Evolutionary conservation across 2,329 filamentous ascomycete species (phyloP), one percentile per base, ranked within the genome.

Genomic region (Ophiostoma sp.): DNA sequence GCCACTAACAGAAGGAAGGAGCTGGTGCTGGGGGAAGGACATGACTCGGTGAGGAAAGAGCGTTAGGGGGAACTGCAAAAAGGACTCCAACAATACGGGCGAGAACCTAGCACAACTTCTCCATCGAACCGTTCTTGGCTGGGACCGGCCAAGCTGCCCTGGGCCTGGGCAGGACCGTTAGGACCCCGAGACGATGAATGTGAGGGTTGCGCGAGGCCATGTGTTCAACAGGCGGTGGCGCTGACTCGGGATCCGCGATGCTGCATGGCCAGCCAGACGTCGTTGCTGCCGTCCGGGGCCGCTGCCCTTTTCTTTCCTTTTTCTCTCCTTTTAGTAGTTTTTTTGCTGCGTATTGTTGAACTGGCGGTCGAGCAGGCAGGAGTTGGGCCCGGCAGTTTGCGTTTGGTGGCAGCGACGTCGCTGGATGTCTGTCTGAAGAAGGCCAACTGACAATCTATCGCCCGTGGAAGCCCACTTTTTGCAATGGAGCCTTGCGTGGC

Each of bases 11-110:
- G 17, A 17, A 48, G n/a, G 42, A 48, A 55, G 57, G 48, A 52
- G 25, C 55, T 17, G 25, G 42, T 42, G 33, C 15, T 45, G 59
- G 28, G 19, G 28, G 42, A 55, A 19, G 45, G 59, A 25, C 17
- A 19, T 6, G 48, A 5, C 70, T 72, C 70, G 73, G 73, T 72
- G 68, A 72, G 70, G 42, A 48, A 72, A 69, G 22, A 25, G 39
- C 55, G 73, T 72, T 72, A 70, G 70, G 45, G 22, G 25, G 55
- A 17, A 28, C 42, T 19, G 42, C 42, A 48, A 48, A 48, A 48
- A 36, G 12, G 22, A 28, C 36, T 25, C 12, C 36, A 66, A 28
- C 61, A 45, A 45, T 42, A 39, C 28, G 57, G 57, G 19, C 33
- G 57, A 63, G 55, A 33, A 33, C 55, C 7, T 15, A 28, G 28